phyloP scores from a whole-genome alignment of 176 grass and related monocot species.

The Triticum monococcum region DNA sequence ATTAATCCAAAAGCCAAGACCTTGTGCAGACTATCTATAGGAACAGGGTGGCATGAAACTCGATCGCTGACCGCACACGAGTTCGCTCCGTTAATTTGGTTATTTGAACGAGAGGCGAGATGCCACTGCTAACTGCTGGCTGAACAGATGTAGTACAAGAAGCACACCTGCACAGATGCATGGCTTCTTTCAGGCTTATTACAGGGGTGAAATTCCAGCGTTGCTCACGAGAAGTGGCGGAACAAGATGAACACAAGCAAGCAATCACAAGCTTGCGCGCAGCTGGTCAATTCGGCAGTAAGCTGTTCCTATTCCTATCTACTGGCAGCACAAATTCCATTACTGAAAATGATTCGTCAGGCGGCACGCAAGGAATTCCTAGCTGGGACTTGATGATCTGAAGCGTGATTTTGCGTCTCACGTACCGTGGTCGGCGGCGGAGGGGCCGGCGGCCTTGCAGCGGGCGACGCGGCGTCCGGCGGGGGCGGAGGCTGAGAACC shows the following conservation, averaged over 20 bases:
- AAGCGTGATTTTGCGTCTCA: not conserved
- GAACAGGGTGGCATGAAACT: not conserved
- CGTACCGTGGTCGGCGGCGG: not conserved
- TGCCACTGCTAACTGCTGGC: not conserved
- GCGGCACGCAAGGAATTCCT: too few relatives aligned
- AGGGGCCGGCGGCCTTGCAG: constrained; percentile 13
- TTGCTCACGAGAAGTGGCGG: too few relatives aligned
- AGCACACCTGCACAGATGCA: not conserved
- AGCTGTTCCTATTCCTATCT: not conserved
- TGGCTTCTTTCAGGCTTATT: not conserved
- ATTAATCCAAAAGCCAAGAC: not conserved
- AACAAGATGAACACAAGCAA: too few relatives aligned
- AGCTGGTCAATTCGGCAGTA: not conserved
- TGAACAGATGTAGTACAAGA: too few relatives aligned
- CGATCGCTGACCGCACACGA: not conserved
- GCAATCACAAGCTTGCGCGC: too few relatives aligned
- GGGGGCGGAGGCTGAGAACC: not conserved
- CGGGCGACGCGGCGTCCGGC: not conserved
- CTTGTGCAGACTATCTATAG: not conserved
- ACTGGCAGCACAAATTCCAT: not conserved
- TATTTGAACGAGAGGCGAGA: not conserved
- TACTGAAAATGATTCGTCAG: not conserved
- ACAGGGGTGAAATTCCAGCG: too few relatives aligned
- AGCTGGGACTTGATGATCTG: not conserved
- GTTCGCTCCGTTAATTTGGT: not conserved